Conservation (phyloP, 345 rosid genomes). For the Euphorbia tirucalli region DNA sequence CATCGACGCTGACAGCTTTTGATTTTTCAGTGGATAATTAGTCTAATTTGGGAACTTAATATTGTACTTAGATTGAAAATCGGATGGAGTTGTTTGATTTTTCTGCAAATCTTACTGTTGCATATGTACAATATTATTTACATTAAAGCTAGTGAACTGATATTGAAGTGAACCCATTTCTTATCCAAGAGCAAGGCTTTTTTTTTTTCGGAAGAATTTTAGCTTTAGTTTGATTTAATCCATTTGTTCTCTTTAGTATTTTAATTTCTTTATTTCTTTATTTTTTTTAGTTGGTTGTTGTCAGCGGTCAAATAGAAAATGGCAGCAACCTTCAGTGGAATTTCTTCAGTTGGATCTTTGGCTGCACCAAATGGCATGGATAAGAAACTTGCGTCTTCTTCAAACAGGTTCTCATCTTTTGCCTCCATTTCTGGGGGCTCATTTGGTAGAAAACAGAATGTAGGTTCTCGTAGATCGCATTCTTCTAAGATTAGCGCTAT, state of each 20-base stretch:
- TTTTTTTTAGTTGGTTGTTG: background rate
- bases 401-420: slow-evolving; percentile 64
- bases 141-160: no score
- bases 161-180: background rate
- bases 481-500: slow-evolving; percentile 58
- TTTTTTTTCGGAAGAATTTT: background rate
- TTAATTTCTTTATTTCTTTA: background rate
- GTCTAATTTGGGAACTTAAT: background rate
- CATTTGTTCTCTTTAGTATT: background rate
- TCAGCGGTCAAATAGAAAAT: slow-evolving; percentile 29
- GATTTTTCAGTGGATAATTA: background rate
- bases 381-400: slow-evolving; percentile 50
- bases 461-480: slow-evolving; percentile 43
- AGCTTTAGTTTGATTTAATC: background rate
- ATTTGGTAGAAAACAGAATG: slow-evolving; percentile 52
- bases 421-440: slow-evolving; percentile 62
- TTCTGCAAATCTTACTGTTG: background rate
- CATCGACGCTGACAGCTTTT: background rate
- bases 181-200: background rate
- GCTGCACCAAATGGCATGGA: slow-evolving; percentile 59
- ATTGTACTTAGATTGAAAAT: background rate
- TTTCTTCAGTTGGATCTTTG: slow-evolving; percentile 67
- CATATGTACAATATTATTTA: background rate
- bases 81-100: background rate
- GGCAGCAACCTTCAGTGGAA: slow-evolving; percentile 76